phyloP scores from a whole-genome alignment of 208 protist species.

The Tritrichomonas musculus region DNA sequence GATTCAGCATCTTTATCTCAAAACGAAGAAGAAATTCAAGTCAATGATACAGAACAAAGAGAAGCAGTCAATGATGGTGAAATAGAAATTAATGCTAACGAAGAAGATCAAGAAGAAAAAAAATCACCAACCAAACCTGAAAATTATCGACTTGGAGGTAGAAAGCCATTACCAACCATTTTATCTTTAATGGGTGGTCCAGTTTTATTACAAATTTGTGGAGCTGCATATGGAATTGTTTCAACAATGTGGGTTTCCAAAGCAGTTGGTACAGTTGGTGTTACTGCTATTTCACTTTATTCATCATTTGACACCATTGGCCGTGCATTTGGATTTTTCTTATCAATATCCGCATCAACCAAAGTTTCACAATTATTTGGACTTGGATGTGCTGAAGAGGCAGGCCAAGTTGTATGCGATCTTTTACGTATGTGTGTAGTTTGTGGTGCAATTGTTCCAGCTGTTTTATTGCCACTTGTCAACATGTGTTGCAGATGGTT shows the following conservation, averaged over 20 bases:
- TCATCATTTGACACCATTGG: not conserved
- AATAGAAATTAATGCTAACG: too few species aligned
- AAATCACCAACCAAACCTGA: not conserved
- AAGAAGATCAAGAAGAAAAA: too few species aligned
- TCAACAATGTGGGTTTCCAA: conserved; percentile 2
- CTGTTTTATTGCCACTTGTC: not conserved
- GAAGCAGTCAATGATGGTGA: too few species aligned
- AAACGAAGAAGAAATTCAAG: too few species aligned
- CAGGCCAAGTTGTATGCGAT: not conserved
- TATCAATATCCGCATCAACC: not conserved
- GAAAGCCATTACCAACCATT: not conserved
- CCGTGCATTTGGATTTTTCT: not conserved
- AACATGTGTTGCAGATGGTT: not conserved
- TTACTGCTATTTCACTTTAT: not conserved
- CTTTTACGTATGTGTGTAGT: not conserved
- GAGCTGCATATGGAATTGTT: not conserved
- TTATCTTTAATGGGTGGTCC: not conserved
- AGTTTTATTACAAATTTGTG: not conserved
- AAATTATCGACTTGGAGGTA: not conserved
- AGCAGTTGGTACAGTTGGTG: not conserved
- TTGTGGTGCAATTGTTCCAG: not conserved
- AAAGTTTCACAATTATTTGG: not conserved
- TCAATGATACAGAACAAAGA: too few species aligned
- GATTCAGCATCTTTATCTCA: too few species aligned
- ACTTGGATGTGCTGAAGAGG: not conserved